Conservation (phyloP, 768 basidiomycete species). For the Lactarius psammicola region DNA sequence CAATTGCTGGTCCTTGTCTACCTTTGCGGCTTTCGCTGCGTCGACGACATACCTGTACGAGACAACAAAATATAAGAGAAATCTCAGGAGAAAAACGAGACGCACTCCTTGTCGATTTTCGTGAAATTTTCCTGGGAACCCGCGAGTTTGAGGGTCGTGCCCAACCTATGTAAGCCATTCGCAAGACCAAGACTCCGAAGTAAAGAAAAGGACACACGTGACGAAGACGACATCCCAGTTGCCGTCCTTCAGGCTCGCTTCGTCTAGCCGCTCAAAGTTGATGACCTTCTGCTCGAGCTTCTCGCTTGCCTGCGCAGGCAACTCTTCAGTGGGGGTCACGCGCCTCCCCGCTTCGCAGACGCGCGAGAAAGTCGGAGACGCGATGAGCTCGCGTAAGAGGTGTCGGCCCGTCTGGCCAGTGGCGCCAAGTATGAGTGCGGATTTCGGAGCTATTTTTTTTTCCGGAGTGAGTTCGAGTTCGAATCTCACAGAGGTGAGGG, state of each 20-base stretch:
- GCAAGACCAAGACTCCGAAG: too few species aligned
- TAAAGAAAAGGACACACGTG: constrained; percentile 42
- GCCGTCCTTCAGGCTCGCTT: constrained; percentile 48
- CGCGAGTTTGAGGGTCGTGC: constrained; percentile 59
- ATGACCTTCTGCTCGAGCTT: constrained; percentile 69
- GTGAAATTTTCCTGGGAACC: constrained; percentile 67
- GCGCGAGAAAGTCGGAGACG: constrained; percentile 50
- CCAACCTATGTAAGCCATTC: constrained; percentile 43
- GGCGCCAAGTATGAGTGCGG: constrained; percentile 72
- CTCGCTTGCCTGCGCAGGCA: constrained; percentile 41
- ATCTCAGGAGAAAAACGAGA: not conserved
- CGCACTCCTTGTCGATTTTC: constrained; percentile 74
- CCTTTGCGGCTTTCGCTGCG: constrained; percentile 59
- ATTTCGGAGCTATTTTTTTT: not conserved
- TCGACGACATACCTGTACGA: constrained; percentile 64
- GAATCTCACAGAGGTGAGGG: not conserved
- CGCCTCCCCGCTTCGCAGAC: constrained; percentile 72
- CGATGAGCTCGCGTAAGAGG: constrained; percentile 60
- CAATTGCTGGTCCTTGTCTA: constrained; percentile 52
- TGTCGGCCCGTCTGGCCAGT: constrained; percentile 68
- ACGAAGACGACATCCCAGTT: constrained; percentile 79
- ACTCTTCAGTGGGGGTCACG: constrained; percentile 46
- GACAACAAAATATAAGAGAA: not conserved
- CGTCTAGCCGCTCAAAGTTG: constrained; percentile 65
- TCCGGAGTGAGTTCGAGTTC: not conserved